Base-by-base conservation (phyloP, 169 alveolate species). In the Babesia divergens region DNA sequence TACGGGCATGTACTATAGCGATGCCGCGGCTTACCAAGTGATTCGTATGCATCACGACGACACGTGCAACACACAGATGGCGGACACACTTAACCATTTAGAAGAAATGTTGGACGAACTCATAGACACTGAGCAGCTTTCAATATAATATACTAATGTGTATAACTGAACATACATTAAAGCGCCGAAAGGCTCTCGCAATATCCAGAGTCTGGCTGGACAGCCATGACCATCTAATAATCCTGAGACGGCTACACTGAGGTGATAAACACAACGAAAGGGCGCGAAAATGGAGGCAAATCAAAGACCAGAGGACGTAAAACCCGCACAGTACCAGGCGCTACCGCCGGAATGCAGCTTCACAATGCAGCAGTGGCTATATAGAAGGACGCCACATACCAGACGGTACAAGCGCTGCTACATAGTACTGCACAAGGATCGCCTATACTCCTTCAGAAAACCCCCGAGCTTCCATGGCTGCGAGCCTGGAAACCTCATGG, bases 341-440 rank as follows among this genome's bases (percentile, higher is more conserved):
- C 65, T 77, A 68, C 86, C 86, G 51, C 28, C 54, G 37, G 75
- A 67, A 16, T 77, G 86, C 31, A 32, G 58, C 37, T 77, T 77
- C 32, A 80, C 83, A 7, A 80, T 80, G 84, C 88, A 80, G 38
- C 88, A 80, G 28, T 80, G 88, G 88, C 72, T 80, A 38, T 80
- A 54, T 37, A 18, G 88, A 20, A 2, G 83, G 31, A 52, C 84
- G 29, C 20, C 75, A 26, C 83, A 71, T 42, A 80, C 88, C 22
- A 56, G 68, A 50, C 49, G 88, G 16, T 80, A 69, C 37, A 80
- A 62, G 56, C 68, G 70, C 20, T 55, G 88, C 49, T 80, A 69
- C 35, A 64, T 65, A n/a, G 65, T 80, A 26, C 64, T 80, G 26
- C 72, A 65, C 67, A 40, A 70, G 29, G 84, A 80, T 31, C 68